Evolutionary conservation across 1,284 basidiomycete genomes (phyloP), one percentile per base, ranked within the genome.

Genomic region (Hortiboletus rubellus): DNA sequence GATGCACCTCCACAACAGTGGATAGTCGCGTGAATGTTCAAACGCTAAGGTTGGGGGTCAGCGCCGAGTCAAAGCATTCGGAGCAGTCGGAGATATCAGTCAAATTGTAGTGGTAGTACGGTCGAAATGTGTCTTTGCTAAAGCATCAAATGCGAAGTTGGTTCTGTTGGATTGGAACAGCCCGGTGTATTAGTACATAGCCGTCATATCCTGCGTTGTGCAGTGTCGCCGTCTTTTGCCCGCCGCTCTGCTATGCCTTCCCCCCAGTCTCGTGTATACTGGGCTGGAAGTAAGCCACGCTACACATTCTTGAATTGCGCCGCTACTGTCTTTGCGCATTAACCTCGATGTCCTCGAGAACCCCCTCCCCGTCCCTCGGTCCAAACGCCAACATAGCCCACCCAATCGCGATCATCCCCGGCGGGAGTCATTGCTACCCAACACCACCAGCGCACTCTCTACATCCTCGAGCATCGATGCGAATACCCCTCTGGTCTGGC

Each of bases 381-480:
- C 82, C 82, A 47, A 91, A 71, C 22, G 84, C 82, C 59, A 87
- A 65, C 11, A 88, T 85, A n/a, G 89, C 82, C 96, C 96, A 98
- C 0, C 96, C 96, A 59, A 99, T 82, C 27, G 98, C 81, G 68
- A 98, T 90, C 91, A 99, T 96, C 3, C 94, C 96, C 0, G 96
- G 96, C 7, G 96, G 95, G n/a, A n/a, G n/a, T 30, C 96, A 77
- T 71, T 98, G 94, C 65, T 95, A 92, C 6, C 93, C 92, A 7
- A 79, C 76, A 53, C 81, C 82, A 89, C 86, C 66, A 98, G 71
- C 0, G 91, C 94, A 14, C 75, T 75, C 7, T 82, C 82, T 41
- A 98, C 86, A 59, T 87, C 79, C 50, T 78, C 80, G 46, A 99
- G 73, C 0, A 95, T 98, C 7, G 89, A 91, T 17, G 82, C 82